Conservation (phyloP, 169 alveolate genomes). For the Cryptosporidium meleagridis region DNA sequence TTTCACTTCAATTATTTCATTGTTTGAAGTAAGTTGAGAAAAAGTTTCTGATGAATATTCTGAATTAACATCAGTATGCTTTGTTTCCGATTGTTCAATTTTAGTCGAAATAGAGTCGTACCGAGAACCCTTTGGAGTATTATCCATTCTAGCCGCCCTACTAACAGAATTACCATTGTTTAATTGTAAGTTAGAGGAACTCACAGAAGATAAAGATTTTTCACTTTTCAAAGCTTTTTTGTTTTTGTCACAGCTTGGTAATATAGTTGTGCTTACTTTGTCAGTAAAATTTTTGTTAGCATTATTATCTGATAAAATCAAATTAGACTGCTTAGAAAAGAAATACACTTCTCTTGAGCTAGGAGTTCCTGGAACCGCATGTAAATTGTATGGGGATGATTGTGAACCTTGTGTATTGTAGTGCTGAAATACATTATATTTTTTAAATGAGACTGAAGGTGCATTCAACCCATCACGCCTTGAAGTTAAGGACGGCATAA, state of each 20-base stretch:
- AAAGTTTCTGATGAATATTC: slow-evolving; percentile 20
- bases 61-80: not conserved
- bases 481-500: slow-evolving; percentile 32
- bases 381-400: slow-evolving; percentile 29
- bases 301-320: not conserved
- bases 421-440: not conserved
- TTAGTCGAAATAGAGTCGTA: not conserved
- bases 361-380: slow-evolving; percentile 10
- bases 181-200: not conserved
- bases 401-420: not conserved
- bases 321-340: not conserved
- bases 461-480: slow-evolving; percentile 12
- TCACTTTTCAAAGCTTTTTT: not conserved
- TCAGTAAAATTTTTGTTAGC: not conserved
- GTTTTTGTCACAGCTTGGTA: not conserved
- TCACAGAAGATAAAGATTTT: not conserved
- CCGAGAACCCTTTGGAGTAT: not conserved
- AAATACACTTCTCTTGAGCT: not conserved
- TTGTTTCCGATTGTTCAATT: not conserved
- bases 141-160: not conserved
- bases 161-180: not conserved
- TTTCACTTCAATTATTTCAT: slow-evolving; percentile 46
- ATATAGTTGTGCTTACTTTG: not conserved
- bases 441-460: slow-evolving; percentile 40
- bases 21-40: slow-evolving; percentile 55